These are phyloP conservation scores for Candida dajiaensis DNA, from an alignment of 805 yeast species.

Conservation along the genomic window DNA sequence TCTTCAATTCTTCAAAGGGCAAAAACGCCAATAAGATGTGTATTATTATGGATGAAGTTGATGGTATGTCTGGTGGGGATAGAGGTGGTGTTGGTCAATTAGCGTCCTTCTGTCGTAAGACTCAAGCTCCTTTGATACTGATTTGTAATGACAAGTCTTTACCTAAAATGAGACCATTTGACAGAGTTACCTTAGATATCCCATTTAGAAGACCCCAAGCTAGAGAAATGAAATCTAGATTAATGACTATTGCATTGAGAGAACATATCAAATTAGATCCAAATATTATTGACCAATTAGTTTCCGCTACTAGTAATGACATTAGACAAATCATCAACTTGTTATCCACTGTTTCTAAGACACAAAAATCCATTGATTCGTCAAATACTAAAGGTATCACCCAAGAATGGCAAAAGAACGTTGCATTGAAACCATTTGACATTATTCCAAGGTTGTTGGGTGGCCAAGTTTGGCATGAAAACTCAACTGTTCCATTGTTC, in stretches of 20 bases:
- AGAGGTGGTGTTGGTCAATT: slow-evolving; percentile 97
- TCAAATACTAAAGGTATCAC: slow-evolving; percentile 59
- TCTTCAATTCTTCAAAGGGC: slow-evolving; percentile 38
- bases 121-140: slow-evolving; percentile 84
- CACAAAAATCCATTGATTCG: slow-evolving; percentile 57
- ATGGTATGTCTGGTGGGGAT: slow-evolving; percentile 99
- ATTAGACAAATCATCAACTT: slow-evolving; percentile 91
- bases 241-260: slow-evolving; percentile 84
- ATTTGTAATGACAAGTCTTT: slow-evolving; percentile 90
- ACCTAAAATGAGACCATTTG: slow-evolving; percentile 96
- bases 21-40: slow-evolving; percentile 50
- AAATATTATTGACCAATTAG: slow-evolving; percentile 74
- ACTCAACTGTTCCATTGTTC: slow-evolving; percentile 51
- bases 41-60: slow-evolving; percentile 97
- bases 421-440: slow-evolving; percentile 89
- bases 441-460: slow-evolving; percentile 64
- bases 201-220: slow-evolving; percentile 89
- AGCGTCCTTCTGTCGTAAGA: slow-evolving; percentile 78
- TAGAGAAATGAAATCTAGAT: slow-evolving; percentile 69
- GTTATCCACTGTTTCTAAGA: slow-evolving; percentile 75
- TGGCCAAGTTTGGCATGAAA: slow-evolving; percentile 52
- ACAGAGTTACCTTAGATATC: slow-evolving; percentile 69
- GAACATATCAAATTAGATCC: slow-evolving; percentile 81
- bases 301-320: slow-evolving; percentile 81
- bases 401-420: slow-evolving; percentile 80